Percentiles rank a stretch among this genome's conserved stretches.
Evolutionary conservation across 2,329 filamentous ascomycete genomes (phyloP).

Genomic region (Fusarium acutatum): DNA sequence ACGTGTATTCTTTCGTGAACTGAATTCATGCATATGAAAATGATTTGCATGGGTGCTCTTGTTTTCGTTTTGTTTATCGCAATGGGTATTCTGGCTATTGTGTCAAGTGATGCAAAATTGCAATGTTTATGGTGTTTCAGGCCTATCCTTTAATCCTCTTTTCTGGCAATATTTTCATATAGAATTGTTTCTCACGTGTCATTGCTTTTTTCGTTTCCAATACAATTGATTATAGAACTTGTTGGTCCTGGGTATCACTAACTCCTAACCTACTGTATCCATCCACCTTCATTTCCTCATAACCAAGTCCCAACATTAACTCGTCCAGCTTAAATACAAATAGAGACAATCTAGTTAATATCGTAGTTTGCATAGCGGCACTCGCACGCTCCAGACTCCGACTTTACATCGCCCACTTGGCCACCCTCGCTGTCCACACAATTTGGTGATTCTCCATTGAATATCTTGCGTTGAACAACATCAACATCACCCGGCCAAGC

Average conservation of each 20-base stretch:
- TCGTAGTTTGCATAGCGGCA: slow-evolving; percentile 52
- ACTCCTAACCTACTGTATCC: slow-evolving; percentile 7
- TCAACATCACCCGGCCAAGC: slow-evolving; percentile 68
- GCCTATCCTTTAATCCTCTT: neutral
- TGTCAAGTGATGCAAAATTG: slow-evolving; percentile 4
- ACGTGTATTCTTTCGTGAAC: neutral
- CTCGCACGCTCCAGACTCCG: slow-evolving; percentile 47
- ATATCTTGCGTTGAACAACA: slow-evolving; percentile 59
- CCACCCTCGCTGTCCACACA: slow-evolving; percentile 57
- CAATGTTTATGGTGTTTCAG: neutral
- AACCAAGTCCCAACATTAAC: neutral
- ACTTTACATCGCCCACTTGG: slow-evolving; percentile 49
- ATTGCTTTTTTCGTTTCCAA: slow-evolving; percentile 4
- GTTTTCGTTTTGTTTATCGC: neutral
- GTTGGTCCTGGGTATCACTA: slow-evolving; percentile 34
- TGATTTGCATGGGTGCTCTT: neutral
- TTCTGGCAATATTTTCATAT: neutral
- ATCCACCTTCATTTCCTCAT: neutral
- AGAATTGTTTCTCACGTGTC: neutral
- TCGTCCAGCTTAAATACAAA: neutral
- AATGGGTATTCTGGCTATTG: neutral
- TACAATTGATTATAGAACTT: slow-evolving; percentile 16
- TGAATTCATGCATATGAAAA: neutral
- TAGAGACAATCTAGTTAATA: neutral
- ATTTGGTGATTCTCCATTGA: slow-evolving; percentile 55